These are phyloP conservation scores for Lindgomyces ingoldianus DNA, from an alignment of 495 filamentous ascomycete species.

Conservation along the genomic window DNA sequence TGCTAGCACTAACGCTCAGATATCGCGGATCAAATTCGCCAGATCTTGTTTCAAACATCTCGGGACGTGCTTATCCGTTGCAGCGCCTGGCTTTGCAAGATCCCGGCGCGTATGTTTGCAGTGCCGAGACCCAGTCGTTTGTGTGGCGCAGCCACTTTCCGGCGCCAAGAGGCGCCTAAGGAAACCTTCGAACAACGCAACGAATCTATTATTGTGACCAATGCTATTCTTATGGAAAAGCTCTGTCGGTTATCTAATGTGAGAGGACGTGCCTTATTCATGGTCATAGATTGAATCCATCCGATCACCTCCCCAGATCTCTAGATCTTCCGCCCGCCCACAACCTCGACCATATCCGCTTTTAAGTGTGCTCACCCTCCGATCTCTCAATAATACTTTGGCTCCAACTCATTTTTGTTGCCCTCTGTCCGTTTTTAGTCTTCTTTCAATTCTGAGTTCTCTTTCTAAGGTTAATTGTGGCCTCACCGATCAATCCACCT, in stretches of 20 bases:
- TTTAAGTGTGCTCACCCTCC: no score
- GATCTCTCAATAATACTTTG: no score
- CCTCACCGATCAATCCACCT: background rate
- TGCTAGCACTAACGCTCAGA: background rate
- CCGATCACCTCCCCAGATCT: no score
- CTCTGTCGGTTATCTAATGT: background rate
- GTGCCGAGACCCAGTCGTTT: slow-evolving; percentile 8
- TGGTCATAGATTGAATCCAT: background rate
- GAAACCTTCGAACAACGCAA: background rate
- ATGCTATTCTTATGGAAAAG: slow-evolving; percentile 8
- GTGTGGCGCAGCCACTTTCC: slow-evolving; percentile 14
- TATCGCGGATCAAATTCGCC: background rate
- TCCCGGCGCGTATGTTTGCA: slow-evolving; percentile 15
- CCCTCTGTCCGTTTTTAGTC: background rate
- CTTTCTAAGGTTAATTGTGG: background rate
- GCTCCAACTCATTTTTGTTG: background rate
- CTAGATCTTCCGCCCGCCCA: no score
- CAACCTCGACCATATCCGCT: no score
- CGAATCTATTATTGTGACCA: background rate
- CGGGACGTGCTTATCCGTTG: background rate
- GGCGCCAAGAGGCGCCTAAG: background rate
- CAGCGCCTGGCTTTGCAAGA: background rate
- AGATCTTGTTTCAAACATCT: slow-evolving; percentile 16
- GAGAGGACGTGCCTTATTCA: background rate
- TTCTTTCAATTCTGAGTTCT: background rate